Evolutionary conservation across 2,329 filamentous ascomycete species (phyloP).

Genomic region (Epichloe gansuensis): DNA sequence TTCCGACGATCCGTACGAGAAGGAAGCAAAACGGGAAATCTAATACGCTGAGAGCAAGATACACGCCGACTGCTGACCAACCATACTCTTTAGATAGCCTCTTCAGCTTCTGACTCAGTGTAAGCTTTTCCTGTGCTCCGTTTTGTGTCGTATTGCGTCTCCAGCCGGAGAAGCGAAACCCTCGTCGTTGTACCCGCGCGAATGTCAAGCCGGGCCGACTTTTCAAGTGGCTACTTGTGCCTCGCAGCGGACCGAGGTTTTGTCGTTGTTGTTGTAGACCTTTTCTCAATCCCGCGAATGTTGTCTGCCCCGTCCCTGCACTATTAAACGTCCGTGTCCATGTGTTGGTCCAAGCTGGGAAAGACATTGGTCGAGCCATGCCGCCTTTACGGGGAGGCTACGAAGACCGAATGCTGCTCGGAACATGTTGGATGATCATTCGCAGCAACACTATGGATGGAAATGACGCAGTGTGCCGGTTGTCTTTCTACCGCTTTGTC

Average conservation of each 20-base stretch:
- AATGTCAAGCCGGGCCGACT: slow-evolving; percentile 11
- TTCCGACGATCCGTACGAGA: slow-evolving; percentile 69
- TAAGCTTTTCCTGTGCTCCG: slow-evolving; percentile 22
- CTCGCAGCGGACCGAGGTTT: neutral
- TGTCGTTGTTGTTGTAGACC: neutral
- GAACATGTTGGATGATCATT: slow-evolving; percentile 12
- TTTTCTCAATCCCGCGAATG: neutral
- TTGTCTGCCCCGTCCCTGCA: slow-evolving; percentile 13
- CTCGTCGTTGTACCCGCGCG: slow-evolving; percentile 16
- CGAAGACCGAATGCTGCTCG: slow-evolving; percentile 14
- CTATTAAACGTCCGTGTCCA: slow-evolving; percentile 18
- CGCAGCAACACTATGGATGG: neutral
- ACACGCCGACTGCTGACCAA: slow-evolving; percentile 87
- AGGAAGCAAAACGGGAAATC: slow-evolving; percentile 96
- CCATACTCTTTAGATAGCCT: slow-evolving; percentile 87
- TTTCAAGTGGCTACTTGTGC: neutral
- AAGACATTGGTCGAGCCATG: slow-evolving; percentile 10
- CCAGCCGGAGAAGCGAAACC: slow-evolving; percentile 25
- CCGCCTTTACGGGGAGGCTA: slow-evolving; percentile 10
- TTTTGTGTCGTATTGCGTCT: slow-evolving; percentile 15
- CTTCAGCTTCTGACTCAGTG: slow-evolving; percentile 61
- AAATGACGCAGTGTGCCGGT: neutral
- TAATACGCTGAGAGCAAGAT: slow-evolving; percentile 66
- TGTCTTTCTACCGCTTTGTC: neutral
- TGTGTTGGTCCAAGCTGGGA: slow-evolving; percentile 15